These are phyloP conservation scores for Ceraceosorus bombacis DNA, from an alignment of 1,284 basidiomycete genomes.

Conservation along the genomic window DNA sequence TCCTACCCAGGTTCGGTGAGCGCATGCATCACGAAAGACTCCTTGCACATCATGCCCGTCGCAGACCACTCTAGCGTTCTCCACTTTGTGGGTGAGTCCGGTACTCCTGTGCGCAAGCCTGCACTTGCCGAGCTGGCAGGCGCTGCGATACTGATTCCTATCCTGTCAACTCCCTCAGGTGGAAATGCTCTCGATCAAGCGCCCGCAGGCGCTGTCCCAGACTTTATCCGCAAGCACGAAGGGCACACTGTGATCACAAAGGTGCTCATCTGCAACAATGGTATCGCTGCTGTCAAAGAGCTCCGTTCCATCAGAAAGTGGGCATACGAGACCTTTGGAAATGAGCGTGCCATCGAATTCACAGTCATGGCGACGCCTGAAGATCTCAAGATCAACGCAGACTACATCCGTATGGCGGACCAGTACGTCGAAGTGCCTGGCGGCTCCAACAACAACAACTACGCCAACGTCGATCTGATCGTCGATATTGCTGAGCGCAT, in stretches of 20 bases:
- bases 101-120: no score
- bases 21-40: no score
- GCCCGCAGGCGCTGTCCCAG: conserved; percentile 67
- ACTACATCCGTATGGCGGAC: conserved; percentile 99
- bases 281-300: conserved; percentile 98
- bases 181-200: conserved; percentile 84
- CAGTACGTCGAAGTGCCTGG: conserved; percentile 98
- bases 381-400: conserved; percentile 90
- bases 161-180: conserved; percentile 54
- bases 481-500: conserved; percentile 95
- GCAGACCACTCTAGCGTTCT: no score
- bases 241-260: conserved; percentile 99
- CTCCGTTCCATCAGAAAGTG: conserved; percentile 98
- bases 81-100: no score
- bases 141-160: no score
- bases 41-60: no score
- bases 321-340: conserved; percentile 98
- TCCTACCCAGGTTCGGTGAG: no score
- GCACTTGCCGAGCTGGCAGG: no score
- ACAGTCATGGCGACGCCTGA: conserved; percentile 99
- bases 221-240: conserved; percentile 84
- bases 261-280: conserved; percentile 59
- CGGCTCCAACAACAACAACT: conserved; percentile 98
- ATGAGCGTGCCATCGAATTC: conserved; percentile 92
- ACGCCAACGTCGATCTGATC: conserved; percentile 98